A percentile compares a stretch with the other conserved stretches of the same genome.
phyloP scores from a whole-genome alignment of 768 basidiomycete species.

The Cytidiella melzeri region DNA sequence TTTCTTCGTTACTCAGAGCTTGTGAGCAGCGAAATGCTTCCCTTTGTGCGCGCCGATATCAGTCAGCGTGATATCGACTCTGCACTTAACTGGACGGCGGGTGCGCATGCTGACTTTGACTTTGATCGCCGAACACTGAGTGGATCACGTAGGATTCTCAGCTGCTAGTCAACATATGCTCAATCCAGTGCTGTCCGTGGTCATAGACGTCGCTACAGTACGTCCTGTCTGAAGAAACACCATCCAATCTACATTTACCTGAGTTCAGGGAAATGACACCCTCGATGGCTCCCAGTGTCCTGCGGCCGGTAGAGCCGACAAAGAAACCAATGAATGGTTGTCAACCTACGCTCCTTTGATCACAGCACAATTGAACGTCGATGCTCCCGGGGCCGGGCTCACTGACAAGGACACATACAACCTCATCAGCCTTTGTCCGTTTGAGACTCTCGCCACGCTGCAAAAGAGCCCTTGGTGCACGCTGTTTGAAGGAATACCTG shows the following conservation, averaged over 20 bases:
- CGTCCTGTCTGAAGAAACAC: conserved; percentile 12
- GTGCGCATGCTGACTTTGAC: conserved; percentile 26
- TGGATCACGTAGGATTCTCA: conserved; percentile 46
- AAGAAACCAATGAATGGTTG: conserved; percentile 48
- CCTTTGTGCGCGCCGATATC: conserved; percentile 48
- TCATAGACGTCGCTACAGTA: conserved; percentile 49
- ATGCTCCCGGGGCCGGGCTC: conserved; percentile 59
- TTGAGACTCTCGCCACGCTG: conserved; percentile 60
- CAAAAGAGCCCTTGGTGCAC: conserved; percentile 60
- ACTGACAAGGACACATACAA: conserved; percentile 44
- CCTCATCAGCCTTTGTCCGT: conserved; percentile 72
- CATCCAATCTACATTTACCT: not conserved
- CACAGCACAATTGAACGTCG: conserved; percentile 50
- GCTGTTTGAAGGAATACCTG: conserved; percentile 44
- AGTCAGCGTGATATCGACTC: conserved; percentile 57
- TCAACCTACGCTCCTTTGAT: conserved; percentile 49
- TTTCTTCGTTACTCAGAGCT: conserved; percentile 51
- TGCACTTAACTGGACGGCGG: conserved; percentile 65
- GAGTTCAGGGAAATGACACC: conserved; percentile 46
- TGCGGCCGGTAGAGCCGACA: conserved; percentile 38
- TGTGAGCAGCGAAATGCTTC: conserved; percentile 36
- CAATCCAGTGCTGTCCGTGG: conserved; percentile 45
- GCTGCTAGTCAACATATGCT: conserved; percentile 40
- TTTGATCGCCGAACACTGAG: not conserved
- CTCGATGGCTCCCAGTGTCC: conserved; percentile 64